phyloP scores from a whole-genome alignment of 1,284 basidiomycete genomes.

The Naganishia albida region DNA sequence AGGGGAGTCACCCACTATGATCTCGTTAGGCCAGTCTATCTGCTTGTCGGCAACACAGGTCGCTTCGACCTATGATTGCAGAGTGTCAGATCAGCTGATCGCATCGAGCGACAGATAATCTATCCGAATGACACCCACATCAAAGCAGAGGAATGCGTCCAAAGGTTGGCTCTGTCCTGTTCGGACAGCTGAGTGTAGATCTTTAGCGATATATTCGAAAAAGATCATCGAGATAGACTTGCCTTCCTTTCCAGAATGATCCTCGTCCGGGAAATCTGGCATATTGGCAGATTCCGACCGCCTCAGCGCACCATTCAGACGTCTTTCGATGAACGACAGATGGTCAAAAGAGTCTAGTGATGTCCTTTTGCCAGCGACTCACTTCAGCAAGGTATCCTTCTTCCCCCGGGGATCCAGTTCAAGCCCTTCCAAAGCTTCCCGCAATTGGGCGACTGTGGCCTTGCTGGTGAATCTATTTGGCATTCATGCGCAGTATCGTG shows the following conservation, averaged over 20 bases:
- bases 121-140: slow-evolving; percentile 30
- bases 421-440: slow-evolving; percentile 39
- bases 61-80: slow-evolving; percentile 72
- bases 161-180: slow-evolving; percentile 40
- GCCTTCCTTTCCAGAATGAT: slow-evolving; percentile 32
- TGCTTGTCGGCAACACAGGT: slow-evolving; percentile 71
- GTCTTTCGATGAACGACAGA: slow-evolving; percentile 43
- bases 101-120: background rate
- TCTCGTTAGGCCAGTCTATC: slow-evolving; percentile 85
- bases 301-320: slow-evolving; percentile 18
- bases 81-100: too few species aligned
- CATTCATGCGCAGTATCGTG: slow-evolving; percentile 23
- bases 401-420: slow-evolving; percentile 50
- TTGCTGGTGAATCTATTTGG: slow-evolving; percentile 27
- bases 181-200: slow-evolving; percentile 7
- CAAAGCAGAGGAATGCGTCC: slow-evolving; percentile 56
- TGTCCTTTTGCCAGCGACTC: slow-evolving; percentile 29
- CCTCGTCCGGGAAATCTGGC: slow-evolving; percentile 1
- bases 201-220: slow-evolving; percentile 7
- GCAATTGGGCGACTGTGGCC: slow-evolving; percentile 44
- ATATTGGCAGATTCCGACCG: slow-evolving; percentile 9
- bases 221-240: slow-evolving; percentile 32
- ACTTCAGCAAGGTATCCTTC: slow-evolving; percentile 52
- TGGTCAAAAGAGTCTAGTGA: background rate
- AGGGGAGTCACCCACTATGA: slow-evolving; percentile 71